These are phyloP conservation scores for Liquidambar formosana DNA, from an alignment of 164 flowering plant genomes.

Conservation along the genomic window DNA sequence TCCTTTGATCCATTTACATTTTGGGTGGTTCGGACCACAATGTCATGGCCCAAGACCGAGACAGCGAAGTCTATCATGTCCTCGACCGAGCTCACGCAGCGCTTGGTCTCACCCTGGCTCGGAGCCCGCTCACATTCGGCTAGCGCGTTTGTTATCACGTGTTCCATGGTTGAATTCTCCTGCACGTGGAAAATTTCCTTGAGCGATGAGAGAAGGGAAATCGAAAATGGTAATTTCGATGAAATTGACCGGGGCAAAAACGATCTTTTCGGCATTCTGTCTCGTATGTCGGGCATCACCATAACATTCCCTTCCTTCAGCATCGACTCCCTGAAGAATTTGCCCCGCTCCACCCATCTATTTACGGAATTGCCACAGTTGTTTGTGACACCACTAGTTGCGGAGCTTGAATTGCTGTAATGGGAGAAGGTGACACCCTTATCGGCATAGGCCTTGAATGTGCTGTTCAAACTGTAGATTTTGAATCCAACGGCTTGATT, in stretches of 20 bases:
- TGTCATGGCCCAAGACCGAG: constrained; percentile 53
- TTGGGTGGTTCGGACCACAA: constrained; percentile 59
- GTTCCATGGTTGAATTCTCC: constrained; percentile 51
- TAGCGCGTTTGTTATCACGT: constrained; percentile 42
- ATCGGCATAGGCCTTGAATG: constrained; percentile 53
- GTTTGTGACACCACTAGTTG: background rate
- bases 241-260: constrained; percentile 71
- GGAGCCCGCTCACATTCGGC: constrained; percentile 76
- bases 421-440: constrained; percentile 39
- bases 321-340: constrained; percentile 74
- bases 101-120: constrained; percentile 80
- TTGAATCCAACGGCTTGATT: constrained; percentile 48
- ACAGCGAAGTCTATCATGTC: constrained; percentile 90
- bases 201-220: constrained; percentile 29
- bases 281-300: constrained; percentile 80
- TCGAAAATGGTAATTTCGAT: constrained; percentile 67
- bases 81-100: constrained; percentile 74
- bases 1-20: constrained; percentile 56
- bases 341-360: constrained; percentile 73
- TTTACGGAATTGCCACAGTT: constrained; percentile 34
- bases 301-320: constrained; percentile 61
- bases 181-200: constrained; percentile 50
- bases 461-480: constrained; percentile 44
- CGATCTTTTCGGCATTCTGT: constrained; percentile 85
- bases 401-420: constrained; percentile 33